A percentile compares a stretch with the other conserved stretches of the same genome.
Evolutionary conservation across 768 basidiomycete genomes (phyloP).

Genomic region (Asterophora lycoperdoides): DNA sequence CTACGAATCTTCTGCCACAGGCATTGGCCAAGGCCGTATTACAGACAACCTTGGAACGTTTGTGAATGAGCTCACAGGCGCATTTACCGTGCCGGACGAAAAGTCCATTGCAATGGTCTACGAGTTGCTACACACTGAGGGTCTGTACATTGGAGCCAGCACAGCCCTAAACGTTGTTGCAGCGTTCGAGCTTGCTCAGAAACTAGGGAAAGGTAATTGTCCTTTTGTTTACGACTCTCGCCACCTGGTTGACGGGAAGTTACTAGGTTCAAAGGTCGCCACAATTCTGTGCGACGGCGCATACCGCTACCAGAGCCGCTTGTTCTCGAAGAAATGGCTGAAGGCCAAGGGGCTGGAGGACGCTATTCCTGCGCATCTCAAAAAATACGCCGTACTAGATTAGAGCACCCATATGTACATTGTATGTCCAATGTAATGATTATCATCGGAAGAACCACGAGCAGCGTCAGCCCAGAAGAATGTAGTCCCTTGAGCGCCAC

Average conservation of each 20-base stretch:
- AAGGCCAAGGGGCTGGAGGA: slow-evolving; percentile 69
- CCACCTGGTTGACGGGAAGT: background rate
- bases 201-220: slow-evolving; percentile 72
- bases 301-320: slow-evolving; percentile 92
- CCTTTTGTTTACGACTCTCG: background rate
- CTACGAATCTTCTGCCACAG: slow-evolving; percentile 33
- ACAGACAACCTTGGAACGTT: slow-evolving; percentile 88
- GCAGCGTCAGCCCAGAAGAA: no score
- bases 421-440: background rate
- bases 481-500: no score
- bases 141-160: slow-evolving; percentile 91
- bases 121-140: slow-evolving; percentile 86
- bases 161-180: slow-evolving; percentile 94
- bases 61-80: slow-evolving; percentile 72
- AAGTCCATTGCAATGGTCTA: slow-evolving; percentile 94
- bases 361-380: slow-evolving; percentile 78
- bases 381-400: slow-evolving; percentile 87
- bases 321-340: slow-evolving; percentile 95
- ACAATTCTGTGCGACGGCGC: slow-evolving; percentile 95
- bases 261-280: slow-evolving; percentile 73
- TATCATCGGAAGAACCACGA: background rate
- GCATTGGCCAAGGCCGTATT: slow-evolving; percentile 95
- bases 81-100: slow-evolving; percentile 81
- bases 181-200: slow-evolving; percentile 81
- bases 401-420: slow-evolving; percentile 27